A percentile compares a stretch with the other conserved stretches of the same genome.
Conservation (phyloP, 257 asterid species). For the Solanum lignicaule region DNA sequence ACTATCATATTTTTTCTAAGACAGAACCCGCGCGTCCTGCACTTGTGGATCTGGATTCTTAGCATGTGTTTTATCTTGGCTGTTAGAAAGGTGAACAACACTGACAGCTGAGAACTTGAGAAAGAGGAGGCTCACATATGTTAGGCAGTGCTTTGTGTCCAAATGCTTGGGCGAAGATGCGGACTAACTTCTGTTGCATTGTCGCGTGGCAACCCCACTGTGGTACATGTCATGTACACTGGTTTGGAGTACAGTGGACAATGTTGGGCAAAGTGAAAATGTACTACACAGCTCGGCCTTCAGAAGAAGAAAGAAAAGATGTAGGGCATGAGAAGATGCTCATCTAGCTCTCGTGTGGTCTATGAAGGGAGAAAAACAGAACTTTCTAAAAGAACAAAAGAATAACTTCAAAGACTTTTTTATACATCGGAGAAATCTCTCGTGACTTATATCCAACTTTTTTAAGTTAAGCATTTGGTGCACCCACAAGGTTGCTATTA, state of each 20-base stretch:
- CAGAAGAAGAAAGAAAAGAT: neutral
- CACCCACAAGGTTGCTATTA: too few relatives aligned
- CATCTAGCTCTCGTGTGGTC: neutral
- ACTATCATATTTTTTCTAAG: neutral
- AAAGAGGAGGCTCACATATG: neutral
- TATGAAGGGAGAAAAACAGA: neutral
- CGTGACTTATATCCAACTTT: neutral
- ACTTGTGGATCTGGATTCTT: neutral
- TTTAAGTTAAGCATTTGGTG: too few relatives aligned
- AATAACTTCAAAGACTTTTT: neutral
- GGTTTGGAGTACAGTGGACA: neutral
- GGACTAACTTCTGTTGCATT: neutral
- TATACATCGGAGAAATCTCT: neutral
- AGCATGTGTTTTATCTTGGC: neutral
- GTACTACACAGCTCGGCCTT: neutral
- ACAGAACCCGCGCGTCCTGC: neutral
- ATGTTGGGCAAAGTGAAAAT: neutral
- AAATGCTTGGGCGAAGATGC: neutral
- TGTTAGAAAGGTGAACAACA: neutral
- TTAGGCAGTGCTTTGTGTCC: neutral
- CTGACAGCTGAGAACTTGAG: neutral
- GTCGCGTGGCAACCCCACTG: neutral
- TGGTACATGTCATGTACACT: neutral
- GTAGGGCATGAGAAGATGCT: neutral
- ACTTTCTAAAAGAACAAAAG: neutral